A percentile compares a stretch with the other conserved stretches of the same genome.
These are phyloP conservation scores for Polyrhizophydium stewartii DNA, from an alignment of 371 early-diverging fungal species.

Conservation along the genomic window DNA sequence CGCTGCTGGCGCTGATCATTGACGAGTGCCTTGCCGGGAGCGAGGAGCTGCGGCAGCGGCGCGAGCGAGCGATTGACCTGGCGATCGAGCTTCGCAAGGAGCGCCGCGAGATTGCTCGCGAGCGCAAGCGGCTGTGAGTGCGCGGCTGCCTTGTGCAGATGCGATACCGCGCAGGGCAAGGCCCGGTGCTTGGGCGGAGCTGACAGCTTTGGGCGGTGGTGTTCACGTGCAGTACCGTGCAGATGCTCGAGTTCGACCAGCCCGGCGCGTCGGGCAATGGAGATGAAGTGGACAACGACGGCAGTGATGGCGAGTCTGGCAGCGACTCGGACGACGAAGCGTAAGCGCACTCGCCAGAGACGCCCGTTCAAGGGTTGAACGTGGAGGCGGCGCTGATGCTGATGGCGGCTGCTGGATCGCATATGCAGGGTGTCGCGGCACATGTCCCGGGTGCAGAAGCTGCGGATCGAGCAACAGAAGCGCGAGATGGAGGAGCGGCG, in stretches of 20 bases:
- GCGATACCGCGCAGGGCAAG: too few relatives aligned
- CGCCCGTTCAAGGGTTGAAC: too few relatives aligned
- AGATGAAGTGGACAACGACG: constrained; percentile 4
- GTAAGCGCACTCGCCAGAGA: too few relatives aligned
- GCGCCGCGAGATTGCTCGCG: constrained; percentile 20
- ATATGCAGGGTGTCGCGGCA: constrained; percentile 6
- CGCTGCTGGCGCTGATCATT: constrained; percentile 19
- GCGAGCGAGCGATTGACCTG: constrained; percentile 22
- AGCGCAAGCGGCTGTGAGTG: constrained; percentile 15
- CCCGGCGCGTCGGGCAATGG: not conserved
- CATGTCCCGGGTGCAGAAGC: constrained; percentile 17
- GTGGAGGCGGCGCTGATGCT: too few relatives aligned
- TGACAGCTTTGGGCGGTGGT: too few relatives aligned
- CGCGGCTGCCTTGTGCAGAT: not conserved
- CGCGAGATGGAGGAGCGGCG: constrained; percentile 17
- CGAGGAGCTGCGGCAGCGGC: constrained; percentile 13
- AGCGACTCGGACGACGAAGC: not conserved
- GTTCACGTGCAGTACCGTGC: too few relatives aligned
- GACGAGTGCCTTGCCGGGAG: constrained; percentile 11
- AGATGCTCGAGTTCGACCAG: too few relatives aligned
- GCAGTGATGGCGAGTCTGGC: not conserved
- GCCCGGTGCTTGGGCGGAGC: too few relatives aligned
- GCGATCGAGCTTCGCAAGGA: constrained; percentile 27
- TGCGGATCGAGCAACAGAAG: constrained; percentile 11
- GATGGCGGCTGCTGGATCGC: constrained; percentile 2